phyloP scores from a whole-genome alignment of 495 filamentous ascomycete genomes.

The Jackrogersella minutella region DNA sequence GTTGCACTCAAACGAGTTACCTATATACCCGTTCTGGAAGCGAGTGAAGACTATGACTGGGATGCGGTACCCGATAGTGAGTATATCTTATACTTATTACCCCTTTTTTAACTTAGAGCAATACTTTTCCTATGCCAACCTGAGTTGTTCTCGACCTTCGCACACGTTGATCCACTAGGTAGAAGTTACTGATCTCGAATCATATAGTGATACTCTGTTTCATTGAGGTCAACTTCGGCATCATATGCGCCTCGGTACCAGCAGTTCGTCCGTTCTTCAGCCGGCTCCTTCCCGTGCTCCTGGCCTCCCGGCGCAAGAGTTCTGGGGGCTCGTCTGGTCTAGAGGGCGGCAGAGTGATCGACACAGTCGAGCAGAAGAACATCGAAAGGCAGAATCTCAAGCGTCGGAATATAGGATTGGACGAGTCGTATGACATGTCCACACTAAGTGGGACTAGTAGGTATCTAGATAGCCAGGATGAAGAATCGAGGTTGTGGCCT shows the following conservation, averaged over 20 bases:
- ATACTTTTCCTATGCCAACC: not conserved
- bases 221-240: conserved; percentile 60
- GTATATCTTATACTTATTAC: not conserved
- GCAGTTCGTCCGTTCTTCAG: conserved; percentile 55
- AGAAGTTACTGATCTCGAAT: not conserved
- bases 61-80: conserved; percentile 32
- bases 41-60: conserved; percentile 32
- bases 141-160: not conserved
- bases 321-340: conserved; percentile 4
- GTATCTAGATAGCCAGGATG: conserved; percentile 10
- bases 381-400: conserved; percentile 18
- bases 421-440: conserved; percentile 25
- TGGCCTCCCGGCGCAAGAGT: conserved; percentile 32
- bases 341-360: conserved; percentile 1
- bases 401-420: conserved; percentile 10
- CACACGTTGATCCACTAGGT: not conserved
- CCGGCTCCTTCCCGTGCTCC: conserved; percentile 46
- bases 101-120: not conserved
- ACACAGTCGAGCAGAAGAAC: conserved; percentile 19
- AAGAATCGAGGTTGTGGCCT: conserved; percentile 23
- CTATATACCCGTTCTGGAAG: conserved; percentile 28
- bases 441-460: conserved; percentile 1
- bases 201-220: conserved; percentile 54
- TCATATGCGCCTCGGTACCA: conserved; percentile 60
- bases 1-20: conserved; percentile 27